phyloP scores from a whole-genome alignment of 805 yeast species.

The Kluyveromyces nonfermentans region DNA sequence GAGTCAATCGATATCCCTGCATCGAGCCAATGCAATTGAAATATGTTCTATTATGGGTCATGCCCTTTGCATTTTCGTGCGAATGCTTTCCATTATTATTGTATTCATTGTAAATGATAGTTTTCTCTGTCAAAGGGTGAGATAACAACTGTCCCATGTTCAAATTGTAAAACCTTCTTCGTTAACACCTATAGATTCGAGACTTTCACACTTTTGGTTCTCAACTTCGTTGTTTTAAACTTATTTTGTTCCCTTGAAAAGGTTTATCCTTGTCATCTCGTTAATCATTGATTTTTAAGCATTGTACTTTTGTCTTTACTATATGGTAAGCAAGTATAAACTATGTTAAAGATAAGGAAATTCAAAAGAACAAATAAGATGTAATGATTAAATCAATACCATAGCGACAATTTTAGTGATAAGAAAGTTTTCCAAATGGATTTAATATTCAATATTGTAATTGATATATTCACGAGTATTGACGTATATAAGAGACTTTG shows the following conservation, averaged over 20 bases:
- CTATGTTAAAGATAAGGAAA: too few species aligned
- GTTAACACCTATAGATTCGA: background rate
- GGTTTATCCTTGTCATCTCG: too few species aligned
- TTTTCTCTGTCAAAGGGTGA: conserved; percentile 64
- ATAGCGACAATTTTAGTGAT: too few species aligned
- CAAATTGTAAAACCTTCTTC: background rate
- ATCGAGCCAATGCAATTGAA: conserved; percentile 60
- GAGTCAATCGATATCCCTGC: conserved; percentile 68
- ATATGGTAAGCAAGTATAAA: too few species aligned
- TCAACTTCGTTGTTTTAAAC: background rate
- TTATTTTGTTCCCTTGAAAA: background rate
- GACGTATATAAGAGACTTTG: too few species aligned
- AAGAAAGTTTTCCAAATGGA: too few species aligned
- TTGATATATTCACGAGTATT: background rate
- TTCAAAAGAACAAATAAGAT: too few species aligned
- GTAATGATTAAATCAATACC: too few species aligned
- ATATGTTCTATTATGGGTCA: conserved; percentile 11
- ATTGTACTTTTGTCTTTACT: too few species aligned
- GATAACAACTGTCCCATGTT: conserved; percentile 67
- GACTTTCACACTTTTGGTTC: background rate
- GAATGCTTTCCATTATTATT: conserved; percentile 24
- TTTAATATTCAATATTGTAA: background rate
- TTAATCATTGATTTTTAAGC: too few species aligned
- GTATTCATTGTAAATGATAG: conserved; percentile 36
- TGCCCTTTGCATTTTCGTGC: background rate